Base-by-base conservation (phyloP, 2,329 filamentous ascomycete species). In the Fusarium sp. region DNA sequence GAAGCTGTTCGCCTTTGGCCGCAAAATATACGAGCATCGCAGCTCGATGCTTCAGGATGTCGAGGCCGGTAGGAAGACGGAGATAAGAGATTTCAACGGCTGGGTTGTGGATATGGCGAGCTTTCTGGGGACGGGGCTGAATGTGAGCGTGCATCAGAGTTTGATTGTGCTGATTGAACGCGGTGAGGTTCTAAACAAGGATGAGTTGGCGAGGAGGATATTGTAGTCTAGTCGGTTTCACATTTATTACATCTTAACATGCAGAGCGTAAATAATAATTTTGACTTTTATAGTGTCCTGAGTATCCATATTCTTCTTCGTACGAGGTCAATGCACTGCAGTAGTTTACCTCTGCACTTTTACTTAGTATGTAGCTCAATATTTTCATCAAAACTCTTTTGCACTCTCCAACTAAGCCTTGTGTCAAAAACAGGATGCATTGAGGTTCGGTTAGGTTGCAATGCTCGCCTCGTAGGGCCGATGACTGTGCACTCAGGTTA, bases 41-140 rank as follows among this genome's bases (percentile, higher is more conserved):
- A 61, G 57, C 17, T 61, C 57, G 4, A 61, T 61, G 58, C 17
- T 59, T 2, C 54, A 53, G 14, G 58, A 59, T 19, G 20, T 25
- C 1, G 54, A 59, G 7, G 19, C 27, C 1, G 35, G 30, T 1
- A 52, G 41, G 22, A 19, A 44, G 6, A 53, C 47, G 7, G 54
- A 62, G 6, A 46, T 52, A 3, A 23, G 41, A 3, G 53, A 58
- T 17, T 52, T 62, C 2, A 58, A 58, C 20, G 58, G 54, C 3
- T 58, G 58, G 46, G 7, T 62, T 33, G 27, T 43, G 7, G 54
- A 62, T 2, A 62, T 47, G 53, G 54, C 53, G 5, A 6, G 19
- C n/a, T 58, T 62, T 3, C 13, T 58, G 2, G 58, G 22, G 17
- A 58, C 40, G 15, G 46, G 17, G 8, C 9, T 52, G 2, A 41